Base-by-base conservation (phyloP, 306 rosid species). In the Vigna angularis region DNA sequence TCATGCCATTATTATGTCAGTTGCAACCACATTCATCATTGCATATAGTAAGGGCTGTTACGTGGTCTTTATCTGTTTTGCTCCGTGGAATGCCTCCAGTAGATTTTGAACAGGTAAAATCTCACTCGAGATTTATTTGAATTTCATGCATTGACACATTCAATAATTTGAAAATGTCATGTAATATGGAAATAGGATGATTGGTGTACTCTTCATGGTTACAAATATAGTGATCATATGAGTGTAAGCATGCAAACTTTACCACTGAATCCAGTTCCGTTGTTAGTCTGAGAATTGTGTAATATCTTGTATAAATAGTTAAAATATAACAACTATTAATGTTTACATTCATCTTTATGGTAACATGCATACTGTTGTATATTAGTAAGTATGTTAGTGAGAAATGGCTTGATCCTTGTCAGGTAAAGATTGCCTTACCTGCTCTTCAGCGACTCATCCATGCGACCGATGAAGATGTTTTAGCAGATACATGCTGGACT, bases 341-440 rank as follows among this genome's bases (percentile, higher is more conserved):
- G 9, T 53, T 1, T 22, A 18, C 8, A 42, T 17, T n/a, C 4
- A 2, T 53, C 7, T 10, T 7, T 53, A 18, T 18, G 13, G 4
- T 4, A 12, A 47, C 50, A 11, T 10, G 50, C 5, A 10, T 47
- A 10, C 2, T 1, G 3, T 6, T 6, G 22, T 6, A 5, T 14
- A 48, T 13, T 47, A 44, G 4, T 16, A 51, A 30, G 32, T 51
- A 51, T n/a, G 1, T 53, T 18, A 53, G 2, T 58, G 4, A 12
- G 65, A 26, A 58, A 58, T 28, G 42, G 66, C 0, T 26, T 75
- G 76, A 59, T 79, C 73, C 40, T 44, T 76, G 55, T 76, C 84
- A 91, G 97, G 94, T 91, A 79, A 91, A 78, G 80, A 83, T 84
- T n/a, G 89, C 90, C 20, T 70, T 89, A 20, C 90, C 94, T 69